These are phyloP conservation scores for Trichothecium roseum DNA, from an alignment of 2,329 filamentous ascomycete species.

Conservation along the genomic window DNA sequence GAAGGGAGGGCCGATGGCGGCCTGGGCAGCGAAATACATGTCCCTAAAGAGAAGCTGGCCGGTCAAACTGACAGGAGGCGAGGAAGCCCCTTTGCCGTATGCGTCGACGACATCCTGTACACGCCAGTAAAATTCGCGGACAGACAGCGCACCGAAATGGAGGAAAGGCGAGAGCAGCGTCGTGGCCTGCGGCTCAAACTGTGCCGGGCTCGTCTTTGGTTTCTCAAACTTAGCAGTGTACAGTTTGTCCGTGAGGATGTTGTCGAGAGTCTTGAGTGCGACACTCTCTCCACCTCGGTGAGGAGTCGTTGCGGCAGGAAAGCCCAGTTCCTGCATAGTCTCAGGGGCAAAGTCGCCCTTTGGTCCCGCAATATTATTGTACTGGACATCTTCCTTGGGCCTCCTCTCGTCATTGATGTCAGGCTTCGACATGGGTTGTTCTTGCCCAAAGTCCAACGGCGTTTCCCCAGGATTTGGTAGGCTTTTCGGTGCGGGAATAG, in stretches of 20 bases:
- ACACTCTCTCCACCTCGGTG: conserved; percentile 62
- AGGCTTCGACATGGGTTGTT: conserved; percentile 34
- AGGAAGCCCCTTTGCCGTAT: conserved; percentile 45
- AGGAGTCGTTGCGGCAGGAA: conserved; percentile 52
- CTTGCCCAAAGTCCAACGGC: conserved; percentile 46
- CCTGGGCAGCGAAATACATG: conserved; percentile 76
- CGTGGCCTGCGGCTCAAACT: conserved; percentile 62
- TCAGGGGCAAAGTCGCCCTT: conserved; percentile 60
- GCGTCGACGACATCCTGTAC: conserved; percentile 50
- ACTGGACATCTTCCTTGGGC: conserved; percentile 43
- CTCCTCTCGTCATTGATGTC: conserved; percentile 53
- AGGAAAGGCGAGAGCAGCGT: conserved; percentile 64
- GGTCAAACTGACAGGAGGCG: conserved; percentile 57
- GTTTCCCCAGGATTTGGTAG: conserved; percentile 58
- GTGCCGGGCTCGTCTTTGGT: conserved; percentile 63
- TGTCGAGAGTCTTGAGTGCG: conserved; percentile 46
- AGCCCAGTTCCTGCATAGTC: conserved; percentile 60
- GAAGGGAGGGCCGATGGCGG: conserved; percentile 53
- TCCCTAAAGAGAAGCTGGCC: conserved; percentile 70
- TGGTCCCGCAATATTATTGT: conserved; percentile 53
- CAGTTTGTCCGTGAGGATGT: conserved; percentile 49
- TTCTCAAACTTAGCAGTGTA: conserved; percentile 70
- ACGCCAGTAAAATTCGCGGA: conserved; percentile 63
- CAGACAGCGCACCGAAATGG: conserved; percentile 64
- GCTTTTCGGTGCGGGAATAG: conserved; percentile 46